These are phyloP conservation scores for Condylostoma magnum DNA, from an alignment of 169 alveolate species.

Conservation along the genomic window DNA sequence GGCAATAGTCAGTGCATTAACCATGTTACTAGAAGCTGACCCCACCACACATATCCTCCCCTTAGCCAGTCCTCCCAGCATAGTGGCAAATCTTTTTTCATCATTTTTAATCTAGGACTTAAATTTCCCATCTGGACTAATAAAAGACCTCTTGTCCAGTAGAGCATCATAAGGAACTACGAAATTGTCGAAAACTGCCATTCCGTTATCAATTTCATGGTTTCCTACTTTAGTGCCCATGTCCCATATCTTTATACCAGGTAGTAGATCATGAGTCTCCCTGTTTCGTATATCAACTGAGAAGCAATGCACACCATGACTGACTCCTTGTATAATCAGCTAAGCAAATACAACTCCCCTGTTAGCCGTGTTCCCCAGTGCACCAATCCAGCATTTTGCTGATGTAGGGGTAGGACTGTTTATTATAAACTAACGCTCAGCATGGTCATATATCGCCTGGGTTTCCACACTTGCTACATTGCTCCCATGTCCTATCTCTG, in stretches of 20 bases:
- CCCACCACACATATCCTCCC: conserved; percentile 27
- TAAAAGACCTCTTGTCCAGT: conserved; percentile 33
- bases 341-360: conserved; percentile 76
- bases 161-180: conserved; percentile 42
- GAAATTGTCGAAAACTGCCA: conserved; percentile 33
- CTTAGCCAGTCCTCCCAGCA: conserved; percentile 38
- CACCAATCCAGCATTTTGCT: conserved; percentile 80
- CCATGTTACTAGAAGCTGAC: not conserved
- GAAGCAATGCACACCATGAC: conserved; percentile 23
- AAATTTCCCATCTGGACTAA: conserved; percentile 36
- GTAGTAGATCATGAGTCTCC: conserved; percentile 30
- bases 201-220: conserved; percentile 56
- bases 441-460: conserved; percentile 67
- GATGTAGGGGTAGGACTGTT: conserved; percentile 66
- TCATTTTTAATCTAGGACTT: conserved; percentile 24
- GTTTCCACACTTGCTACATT: conserved; percentile 70
- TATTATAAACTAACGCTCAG: conserved; percentile 50
- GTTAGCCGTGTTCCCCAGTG: conserved; percentile 70
- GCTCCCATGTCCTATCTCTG: conserved; percentile 80
- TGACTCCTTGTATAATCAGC: conserved; percentile 34
- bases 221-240: conserved; percentile 39
- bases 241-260: conserved; percentile 44
- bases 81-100: conserved; percentile 37
- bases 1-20: conserved; percentile 55
- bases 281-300: conserved; percentile 16